Percentiles rank a stretch among this genome's conserved stretches.
These are phyloP conservation scores for Oenanthe javanica DNA, from an alignment of 140 eudicot genomes.

Conservation along the genomic window DNA sequence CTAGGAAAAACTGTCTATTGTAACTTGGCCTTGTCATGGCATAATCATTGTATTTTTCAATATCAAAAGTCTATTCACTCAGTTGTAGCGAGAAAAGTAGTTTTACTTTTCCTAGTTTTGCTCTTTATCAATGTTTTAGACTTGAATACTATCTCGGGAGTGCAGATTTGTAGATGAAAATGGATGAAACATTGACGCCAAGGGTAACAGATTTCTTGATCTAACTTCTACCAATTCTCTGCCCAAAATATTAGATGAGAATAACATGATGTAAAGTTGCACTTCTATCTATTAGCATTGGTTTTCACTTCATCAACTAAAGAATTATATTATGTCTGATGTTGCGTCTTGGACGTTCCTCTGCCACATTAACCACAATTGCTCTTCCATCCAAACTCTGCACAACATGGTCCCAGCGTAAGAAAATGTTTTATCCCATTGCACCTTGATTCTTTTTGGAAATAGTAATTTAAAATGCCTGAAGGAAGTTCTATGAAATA, in stretches of 20 bases:
- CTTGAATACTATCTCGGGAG: neutral
- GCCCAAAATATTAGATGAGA: neutral
- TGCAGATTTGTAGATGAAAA: neutral
- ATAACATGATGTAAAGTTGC: neutral
- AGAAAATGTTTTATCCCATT: too few relatives aligned
- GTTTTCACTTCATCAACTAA: neutral
- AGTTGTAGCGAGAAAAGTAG: constrained; percentile 11
- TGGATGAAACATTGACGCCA: neutral
- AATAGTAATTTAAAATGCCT: too few relatives aligned
- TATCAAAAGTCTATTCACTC: neutral
- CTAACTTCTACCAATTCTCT: too few relatives aligned
- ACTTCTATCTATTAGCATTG: neutral
- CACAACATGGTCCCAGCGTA: neutral
- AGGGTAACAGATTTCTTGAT: too few relatives aligned
- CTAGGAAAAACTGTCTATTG: constrained; percentile 23
- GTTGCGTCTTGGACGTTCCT: neutral
- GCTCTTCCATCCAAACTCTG: neutral
- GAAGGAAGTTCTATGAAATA: too few relatives aligned
- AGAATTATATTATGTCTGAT: too few relatives aligned
- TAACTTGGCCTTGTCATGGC: neutral
- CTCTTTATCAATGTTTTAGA: neutral
- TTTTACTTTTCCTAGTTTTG: neutral
- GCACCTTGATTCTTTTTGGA: too few relatives aligned
- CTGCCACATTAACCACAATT: neutral
- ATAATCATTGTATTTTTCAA: neutral